These are phyloP conservation scores for Ambrosia trifida DNA, from an alignment of 129 eudicot species.

Conservation along the genomic window DNA sequence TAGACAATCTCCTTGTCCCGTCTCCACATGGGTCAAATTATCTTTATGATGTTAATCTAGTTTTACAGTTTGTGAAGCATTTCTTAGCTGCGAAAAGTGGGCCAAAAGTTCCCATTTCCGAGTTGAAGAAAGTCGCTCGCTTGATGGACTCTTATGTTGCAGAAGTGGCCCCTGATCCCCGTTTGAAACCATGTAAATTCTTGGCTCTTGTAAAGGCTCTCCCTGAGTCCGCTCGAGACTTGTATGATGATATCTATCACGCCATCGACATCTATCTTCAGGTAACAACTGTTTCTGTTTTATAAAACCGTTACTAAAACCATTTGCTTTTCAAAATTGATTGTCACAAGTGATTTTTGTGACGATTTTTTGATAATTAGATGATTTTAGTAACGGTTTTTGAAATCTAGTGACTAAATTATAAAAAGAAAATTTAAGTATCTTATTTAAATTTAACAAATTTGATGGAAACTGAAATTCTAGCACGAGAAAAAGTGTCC, in stretches of 20 bases:
- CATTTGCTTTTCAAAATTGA: background rate
- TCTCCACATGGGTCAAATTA: constrained; percentile 46
- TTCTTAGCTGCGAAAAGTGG: constrained; percentile 43
- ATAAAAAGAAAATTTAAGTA: background rate
- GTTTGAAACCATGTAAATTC: constrained; percentile 64
- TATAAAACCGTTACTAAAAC: background rate
- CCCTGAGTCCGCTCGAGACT: constrained; percentile 73
- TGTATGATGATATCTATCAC: constrained; percentile 59
- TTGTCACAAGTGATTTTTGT: background rate
- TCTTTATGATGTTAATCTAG: constrained; percentile 65
- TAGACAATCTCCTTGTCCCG: constrained; percentile 75
- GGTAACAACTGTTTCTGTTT: constrained; percentile 38
- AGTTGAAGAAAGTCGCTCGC: constrained; percentile 50
- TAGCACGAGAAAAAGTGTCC: background rate
- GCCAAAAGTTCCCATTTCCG: constrained; percentile 29
- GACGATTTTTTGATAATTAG: background rate
- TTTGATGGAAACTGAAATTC: background rate
- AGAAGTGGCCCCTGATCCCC: constrained; percentile 91
- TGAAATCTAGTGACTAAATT: background rate
- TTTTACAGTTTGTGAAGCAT: constrained; percentile 52
- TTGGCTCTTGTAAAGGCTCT: constrained; percentile 48
- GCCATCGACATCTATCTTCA: constrained; percentile 66
- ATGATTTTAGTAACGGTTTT: background rate
- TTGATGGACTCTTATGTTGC: constrained; percentile 65
- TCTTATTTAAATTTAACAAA: background rate